Evolutionary conservation across 2,329 filamentous ascomycete species (phyloP).

Genomic region (Neonectria magnoliae): DNA sequence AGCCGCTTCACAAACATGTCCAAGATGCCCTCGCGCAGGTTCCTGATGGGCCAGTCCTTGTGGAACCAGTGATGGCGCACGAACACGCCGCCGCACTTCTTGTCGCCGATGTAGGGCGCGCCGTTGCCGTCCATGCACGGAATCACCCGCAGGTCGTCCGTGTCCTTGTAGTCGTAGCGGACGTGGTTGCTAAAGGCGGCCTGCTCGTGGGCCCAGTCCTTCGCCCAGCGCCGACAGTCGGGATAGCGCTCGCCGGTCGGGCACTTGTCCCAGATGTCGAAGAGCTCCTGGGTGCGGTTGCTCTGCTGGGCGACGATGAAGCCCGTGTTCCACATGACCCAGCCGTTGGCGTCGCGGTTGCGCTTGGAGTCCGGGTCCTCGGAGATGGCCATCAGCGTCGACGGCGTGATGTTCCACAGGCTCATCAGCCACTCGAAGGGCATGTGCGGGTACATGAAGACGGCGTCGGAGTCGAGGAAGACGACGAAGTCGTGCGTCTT

Average conservation of each 20-base stretch:
- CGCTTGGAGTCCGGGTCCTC: conserved; percentile 53
- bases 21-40: conserved; percentile 30
- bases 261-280: conserved; percentile 29
- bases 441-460: conserved; percentile 53
- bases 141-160: conserved; percentile 34
- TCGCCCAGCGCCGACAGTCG: conserved; percentile 34
- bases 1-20: conserved; percentile 29
- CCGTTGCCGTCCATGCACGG: conserved; percentile 42
- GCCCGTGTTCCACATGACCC: conserved; percentile 38
- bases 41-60: conserved; percentile 30
- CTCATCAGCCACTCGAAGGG: conserved; percentile 61
- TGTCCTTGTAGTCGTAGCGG: conserved; percentile 39
- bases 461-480: conserved; percentile 56
- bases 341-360: conserved; percentile 48
- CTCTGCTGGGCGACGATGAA: conserved; percentile 37
- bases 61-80: conserved; percentile 41
- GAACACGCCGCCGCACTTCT: conserved; percentile 38
- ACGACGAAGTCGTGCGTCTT: conserved; percentile 54
- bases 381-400: conserved; percentile 57
- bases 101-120: conserved; percentile 34
- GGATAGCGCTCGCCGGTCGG: conserved; percentile 25
- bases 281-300: conserved; percentile 36
- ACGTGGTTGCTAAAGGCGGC: conserved; percentile 41
- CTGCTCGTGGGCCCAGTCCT: conserved; percentile 44
- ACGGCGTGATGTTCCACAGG: conserved; percentile 53